Base-by-base conservation (phyloP, 148 eudicot genomes). In the Nyssa sinensis region DNA sequence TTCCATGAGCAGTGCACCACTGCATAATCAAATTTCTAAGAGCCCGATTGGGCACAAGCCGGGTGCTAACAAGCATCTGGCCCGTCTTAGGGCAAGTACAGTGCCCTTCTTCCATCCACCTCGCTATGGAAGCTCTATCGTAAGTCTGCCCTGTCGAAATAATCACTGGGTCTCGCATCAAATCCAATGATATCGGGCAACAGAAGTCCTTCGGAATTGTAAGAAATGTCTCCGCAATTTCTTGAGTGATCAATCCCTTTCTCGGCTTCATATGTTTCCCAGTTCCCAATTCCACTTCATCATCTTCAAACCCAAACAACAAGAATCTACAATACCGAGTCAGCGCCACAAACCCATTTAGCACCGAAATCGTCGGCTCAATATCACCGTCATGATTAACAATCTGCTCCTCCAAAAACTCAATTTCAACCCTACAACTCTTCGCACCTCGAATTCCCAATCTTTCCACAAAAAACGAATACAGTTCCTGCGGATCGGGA, bases 91-190 rank as follows among this genome's bases (percentile, higher is more conserved):
- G 98, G 82, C 98, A 94, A 69, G 87, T 91, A 65, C 70, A 79
- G 79, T 94, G 89, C 44, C 97, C 98, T 78, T 92, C 98, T 39
- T 90, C 97, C 34, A 94, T 74, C 98, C 98, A 94, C 64, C 97
- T 87, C 1, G 88, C 34, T 32, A 94, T 94, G 0, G 93, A 87
- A n/a, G 79, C 66, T 32, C 90, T 82, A 67, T 94, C 98, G 67
- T 90, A 94, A 7, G 97, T 90, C 80, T 94, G 98, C 21, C 98
- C 98, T 0, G 98, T 94, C 0, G 92, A 90, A 31, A 91, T 79
- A 61, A 87, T 85, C 74, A 94, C 97, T 5, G 98, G 98, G 68
- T 91, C 95, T 57, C 44, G 77, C 98, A 94, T 94, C 85, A 94
- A 82, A 63, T 94, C 98, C 82, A 91, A 81, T 0, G 97, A 84